Conservation (phyloP, 1,139 yeast genomes). For the Yamadazyma buinensis region DNA sequence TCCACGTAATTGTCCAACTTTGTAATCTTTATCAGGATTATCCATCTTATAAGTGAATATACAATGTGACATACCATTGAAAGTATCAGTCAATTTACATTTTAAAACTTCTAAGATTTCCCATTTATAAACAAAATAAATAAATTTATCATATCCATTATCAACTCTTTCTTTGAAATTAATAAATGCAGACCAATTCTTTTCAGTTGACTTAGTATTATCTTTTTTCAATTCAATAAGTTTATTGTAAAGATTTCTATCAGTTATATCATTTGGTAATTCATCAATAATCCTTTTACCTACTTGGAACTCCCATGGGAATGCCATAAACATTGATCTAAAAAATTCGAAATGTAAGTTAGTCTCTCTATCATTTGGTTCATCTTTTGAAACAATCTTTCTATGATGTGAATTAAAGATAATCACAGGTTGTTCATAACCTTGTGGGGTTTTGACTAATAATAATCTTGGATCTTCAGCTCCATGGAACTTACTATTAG, state of each 20-base stretch:
- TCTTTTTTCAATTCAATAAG: conserved; percentile 25
- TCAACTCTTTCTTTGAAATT: conserved; percentile 15
- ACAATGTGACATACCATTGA: conserved; percentile 25
- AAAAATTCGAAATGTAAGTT: conserved; percentile 13
- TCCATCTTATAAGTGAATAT: conserved; percentile 19
- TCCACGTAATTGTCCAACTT: conserved; percentile 31
- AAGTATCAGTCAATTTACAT: conserved; percentile 18
- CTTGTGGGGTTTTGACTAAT: conserved; percentile 25
- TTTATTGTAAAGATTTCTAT: conserved; percentile 19
- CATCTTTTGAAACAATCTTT: conserved; percentile 9
- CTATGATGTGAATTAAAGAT: conserved; percentile 29
- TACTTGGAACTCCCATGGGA: conserved; percentile 38
- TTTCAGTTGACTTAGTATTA: conserved; percentile 17
- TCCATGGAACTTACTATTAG: conserved; percentile 26
- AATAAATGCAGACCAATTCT: conserved; percentile 32
- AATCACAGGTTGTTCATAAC: conserved; percentile 27
- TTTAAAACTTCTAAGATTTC: conserved; percentile 21
- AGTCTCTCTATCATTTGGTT: conserved; percentile 15
- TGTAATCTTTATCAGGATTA: conserved; percentile 7
- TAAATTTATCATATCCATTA: conserved; percentile 15
- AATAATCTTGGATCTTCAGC: conserved; percentile 50
- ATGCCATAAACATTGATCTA: conserved; percentile 27
- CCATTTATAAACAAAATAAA: conserved; percentile 30
- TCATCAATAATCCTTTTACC: conserved; percentile 31
- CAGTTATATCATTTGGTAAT: conserved; percentile 12